Evolutionary conservation across 2,329 filamentous ascomycete species (phyloP).

Genomic region (Mycogone perniciosa): DNA sequence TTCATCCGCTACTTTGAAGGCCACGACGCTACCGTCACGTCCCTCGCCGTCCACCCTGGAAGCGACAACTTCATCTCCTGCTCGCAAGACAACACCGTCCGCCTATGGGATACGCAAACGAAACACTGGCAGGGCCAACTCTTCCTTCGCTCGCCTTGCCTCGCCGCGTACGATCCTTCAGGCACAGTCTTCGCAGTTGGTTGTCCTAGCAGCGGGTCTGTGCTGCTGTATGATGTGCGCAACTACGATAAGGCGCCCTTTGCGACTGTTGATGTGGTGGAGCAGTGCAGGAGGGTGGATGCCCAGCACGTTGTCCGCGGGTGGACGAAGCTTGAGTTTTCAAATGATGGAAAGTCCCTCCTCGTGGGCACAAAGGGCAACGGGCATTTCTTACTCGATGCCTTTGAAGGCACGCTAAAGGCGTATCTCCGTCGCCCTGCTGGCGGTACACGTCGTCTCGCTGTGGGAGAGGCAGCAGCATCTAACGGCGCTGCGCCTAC

Average conservation of each 20-base stretch:
- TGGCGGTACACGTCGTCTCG: constrained; percentile 47
- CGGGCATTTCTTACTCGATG: constrained; percentile 89
- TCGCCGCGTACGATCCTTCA: constrained; percentile 87
- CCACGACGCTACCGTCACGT: constrained; percentile 79
- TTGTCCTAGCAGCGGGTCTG: constrained; percentile 68
- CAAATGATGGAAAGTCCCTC: constrained; percentile 86
- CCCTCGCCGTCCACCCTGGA: constrained; percentile 74
- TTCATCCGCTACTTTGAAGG: constrained; percentile 96
- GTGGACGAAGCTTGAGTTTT: constrained; percentile 93
- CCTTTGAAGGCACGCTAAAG: constrained; percentile 75
- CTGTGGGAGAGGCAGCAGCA: constrained; percentile 43
- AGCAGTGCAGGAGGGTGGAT: constrained; percentile 43
- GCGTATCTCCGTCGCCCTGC: constrained; percentile 60
- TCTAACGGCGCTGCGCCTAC: constrained; percentile 21
- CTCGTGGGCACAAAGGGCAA: constrained; percentile 76
- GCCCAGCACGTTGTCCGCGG: constrained; percentile 56
- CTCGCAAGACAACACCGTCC: constrained; percentile 82
- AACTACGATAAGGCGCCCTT: constrained; percentile 93
- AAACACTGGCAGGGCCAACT: constrained; percentile 75
- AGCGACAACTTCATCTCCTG: constrained; percentile 90
- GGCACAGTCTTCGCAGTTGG: constrained; percentile 87
- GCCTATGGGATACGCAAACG: constrained; percentile 81
- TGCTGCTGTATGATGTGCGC: constrained; percentile 87
- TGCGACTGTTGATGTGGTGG: constrained; percentile 71
- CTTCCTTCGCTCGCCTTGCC: constrained; percentile 71